Evolutionary conservation across 1,284 basidiomycete genomes (phyloP).

Genomic region (Microbotryomycetes sp.): DNA sequence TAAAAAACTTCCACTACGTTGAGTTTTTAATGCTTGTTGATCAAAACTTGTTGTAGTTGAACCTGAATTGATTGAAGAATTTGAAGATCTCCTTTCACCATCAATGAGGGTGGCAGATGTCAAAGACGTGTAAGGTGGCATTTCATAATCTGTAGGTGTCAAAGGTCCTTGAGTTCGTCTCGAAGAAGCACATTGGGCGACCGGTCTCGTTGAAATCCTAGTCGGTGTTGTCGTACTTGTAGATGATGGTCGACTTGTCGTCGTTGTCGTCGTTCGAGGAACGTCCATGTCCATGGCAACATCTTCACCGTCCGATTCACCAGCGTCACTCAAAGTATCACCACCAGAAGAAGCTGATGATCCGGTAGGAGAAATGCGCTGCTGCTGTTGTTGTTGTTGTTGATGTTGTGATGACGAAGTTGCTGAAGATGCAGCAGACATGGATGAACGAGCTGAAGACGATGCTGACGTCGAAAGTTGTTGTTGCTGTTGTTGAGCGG

Average conservation of each 20-base stretch:
- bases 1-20: constrained; percentile 10
- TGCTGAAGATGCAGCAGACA: constrained; percentile 4
- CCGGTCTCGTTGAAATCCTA: background rate
- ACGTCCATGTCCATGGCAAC: constrained; percentile 1
- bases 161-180: background rate
- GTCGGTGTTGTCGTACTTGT: background rate
- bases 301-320: constrained; percentile 19
- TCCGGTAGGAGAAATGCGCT: constrained; percentile 13
- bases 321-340: constrained; percentile 25
- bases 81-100: background rate
- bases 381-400: background rate
- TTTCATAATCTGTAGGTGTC: constrained; percentile 1
- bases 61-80: background rate
- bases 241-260: no score
- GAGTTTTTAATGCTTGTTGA: constrained; percentile 7
- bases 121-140: constrained; percentile 12
- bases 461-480: background rate
- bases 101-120: background rate
- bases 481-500: constrained; percentile 5
- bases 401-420: constrained; percentile 2
- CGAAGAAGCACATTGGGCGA: background rate
- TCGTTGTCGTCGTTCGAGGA: background rate
- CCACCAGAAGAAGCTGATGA: constrained; percentile 17
- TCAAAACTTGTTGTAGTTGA: background rate
- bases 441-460: background rate